Evolutionary conservation across 768 basidiomycete species (phyloP).

Genomic region (Rhodocollybia butyracea): DNA sequence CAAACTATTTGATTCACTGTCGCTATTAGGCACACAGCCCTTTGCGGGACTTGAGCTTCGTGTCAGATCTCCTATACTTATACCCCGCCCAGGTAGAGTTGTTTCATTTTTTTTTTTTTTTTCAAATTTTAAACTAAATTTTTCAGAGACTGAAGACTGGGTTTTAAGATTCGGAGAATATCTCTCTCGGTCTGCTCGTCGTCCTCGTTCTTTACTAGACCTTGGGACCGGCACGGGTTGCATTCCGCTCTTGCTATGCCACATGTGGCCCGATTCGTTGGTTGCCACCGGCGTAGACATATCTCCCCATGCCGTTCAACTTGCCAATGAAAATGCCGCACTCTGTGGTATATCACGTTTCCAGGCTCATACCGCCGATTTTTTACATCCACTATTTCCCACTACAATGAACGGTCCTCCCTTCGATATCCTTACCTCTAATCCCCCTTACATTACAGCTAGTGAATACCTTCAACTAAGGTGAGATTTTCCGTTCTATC

Average conservation of each 20-base stretch:
- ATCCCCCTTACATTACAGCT: slow-evolving; percentile 83
- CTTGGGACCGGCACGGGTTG: slow-evolving; percentile 93
- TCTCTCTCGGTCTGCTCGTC: slow-evolving; percentile 28
- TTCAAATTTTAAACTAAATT: too few relatives aligned
- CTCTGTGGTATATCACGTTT: slow-evolving; percentile 36
- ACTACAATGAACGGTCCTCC: slow-evolving; percentile 34
- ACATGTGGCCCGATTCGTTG: slow-evolving; percentile 53
- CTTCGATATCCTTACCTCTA: slow-evolving; percentile 79
- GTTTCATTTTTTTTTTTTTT: too few relatives aligned
- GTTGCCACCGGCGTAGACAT: slow-evolving; percentile 67
- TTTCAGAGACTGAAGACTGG: slow-evolving; percentile 92
- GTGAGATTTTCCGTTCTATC: neutral
- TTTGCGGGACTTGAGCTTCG: slow-evolving; percentile 82
- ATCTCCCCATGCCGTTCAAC: slow-evolving; percentile 51
- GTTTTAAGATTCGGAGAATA: slow-evolving; percentile 53
- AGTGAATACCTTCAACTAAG: slow-evolving; percentile 56
- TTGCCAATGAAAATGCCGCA: slow-evolving; percentile 48
- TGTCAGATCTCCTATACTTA: slow-evolving; percentile 76
- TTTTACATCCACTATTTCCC: slow-evolving; percentile 45
- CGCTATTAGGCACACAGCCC: slow-evolving; percentile 65
- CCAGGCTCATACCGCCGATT: slow-evolving; percentile 33
- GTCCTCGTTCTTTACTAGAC: slow-evolving; percentile 58
- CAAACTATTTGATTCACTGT: neutral
- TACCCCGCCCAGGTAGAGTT: slow-evolving; percentile 95
- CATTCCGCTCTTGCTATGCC: slow-evolving; percentile 82